These are phyloP conservation scores for Beauveria asiatica DNA, from an alignment of 2,329 filamentous ascomycete species.

Conservation along the genomic window DNA sequence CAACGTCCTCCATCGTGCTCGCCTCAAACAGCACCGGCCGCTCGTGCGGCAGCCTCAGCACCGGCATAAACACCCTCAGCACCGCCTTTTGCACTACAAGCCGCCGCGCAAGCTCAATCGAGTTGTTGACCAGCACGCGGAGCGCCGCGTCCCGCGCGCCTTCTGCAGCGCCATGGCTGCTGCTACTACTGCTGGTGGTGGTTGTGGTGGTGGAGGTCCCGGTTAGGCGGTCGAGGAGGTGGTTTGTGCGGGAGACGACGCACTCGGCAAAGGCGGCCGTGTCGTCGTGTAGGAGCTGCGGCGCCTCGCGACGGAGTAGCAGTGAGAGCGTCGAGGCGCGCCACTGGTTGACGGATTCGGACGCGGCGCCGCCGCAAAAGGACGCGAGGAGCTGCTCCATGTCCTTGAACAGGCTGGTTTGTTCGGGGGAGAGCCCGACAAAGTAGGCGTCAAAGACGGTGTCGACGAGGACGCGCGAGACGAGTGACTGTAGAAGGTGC, in stretches of 20 bases:
- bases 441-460: slow-evolving; percentile 55
- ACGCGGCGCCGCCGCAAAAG: slow-evolving; percentile 28
- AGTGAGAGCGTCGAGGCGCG: slow-evolving; percentile 55
- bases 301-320: slow-evolving; percentile 46
- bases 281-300: slow-evolving; percentile 35
- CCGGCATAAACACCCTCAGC: slow-evolving; percentile 48
- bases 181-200: too few species aligned
- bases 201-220: slow-evolving; percentile 14
- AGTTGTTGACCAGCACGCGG: slow-evolving; percentile 41
- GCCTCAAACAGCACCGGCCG: slow-evolving; percentile 44
- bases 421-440: slow-evolving; percentile 50
- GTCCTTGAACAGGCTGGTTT: slow-evolving; percentile 40
- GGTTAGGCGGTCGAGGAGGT: slow-evolving; percentile 42
- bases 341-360: slow-evolving; percentile 54
- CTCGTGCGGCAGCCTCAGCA: slow-evolving; percentile 40
- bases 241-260: slow-evolving; percentile 39
- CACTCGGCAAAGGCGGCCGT: slow-evolving; percentile 34
- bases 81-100: slow-evolving; percentile 51
- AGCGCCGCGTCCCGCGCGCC: slow-evolving; percentile 44
- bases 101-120: slow-evolving; percentile 48
- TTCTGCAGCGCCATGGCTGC: too few species aligned
- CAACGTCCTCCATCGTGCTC: slow-evolving; percentile 57
- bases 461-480: slow-evolving; percentile 52
- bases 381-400: slow-evolving; percentile 38
- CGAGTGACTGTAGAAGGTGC: slow-evolving; percentile 53